Evolutionary conservation across 2,329 filamentous ascomycete genomes (phyloP).

Genomic region (Claviceps spartinae): DNA sequence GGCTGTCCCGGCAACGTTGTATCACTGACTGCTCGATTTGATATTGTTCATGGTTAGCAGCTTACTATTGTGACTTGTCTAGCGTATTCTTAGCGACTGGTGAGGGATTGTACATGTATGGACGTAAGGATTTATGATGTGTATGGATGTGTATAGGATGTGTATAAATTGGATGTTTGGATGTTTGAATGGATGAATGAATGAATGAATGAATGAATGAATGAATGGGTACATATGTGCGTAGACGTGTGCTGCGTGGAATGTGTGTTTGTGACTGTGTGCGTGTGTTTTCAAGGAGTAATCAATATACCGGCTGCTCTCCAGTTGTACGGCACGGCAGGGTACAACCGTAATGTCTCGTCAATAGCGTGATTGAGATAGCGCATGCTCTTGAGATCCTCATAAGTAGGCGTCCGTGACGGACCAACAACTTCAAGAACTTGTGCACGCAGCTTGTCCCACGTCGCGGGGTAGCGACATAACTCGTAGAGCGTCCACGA

Average conservation of each 20-base stretch:
- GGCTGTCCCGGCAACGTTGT: constrained; percentile 56
- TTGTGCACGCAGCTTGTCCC: constrained; percentile 58
- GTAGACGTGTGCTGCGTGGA: no score
- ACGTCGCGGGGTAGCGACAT: constrained; percentile 52
- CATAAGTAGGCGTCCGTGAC: constrained; percentile 52
- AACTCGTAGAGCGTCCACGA: constrained; percentile 78
- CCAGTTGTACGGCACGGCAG: constrained; percentile 68
- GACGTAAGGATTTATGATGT: no score
- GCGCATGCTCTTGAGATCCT: constrained; percentile 75
- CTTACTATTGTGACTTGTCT: background rate
- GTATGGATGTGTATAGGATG: no score
- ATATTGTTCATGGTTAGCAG: constrained; percentile 36
- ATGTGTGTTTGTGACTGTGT: no score
- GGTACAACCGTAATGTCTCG: constrained; percentile 67
- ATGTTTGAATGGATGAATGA: no score
- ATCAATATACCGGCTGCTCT: constrained; percentile 4
- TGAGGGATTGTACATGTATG: no score
- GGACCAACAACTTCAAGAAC: constrained; percentile 55
- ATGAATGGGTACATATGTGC: constrained; percentile 29
- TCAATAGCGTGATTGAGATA: constrained; percentile 63
- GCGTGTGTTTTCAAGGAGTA: background rate
- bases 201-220: constrained; percentile 24
- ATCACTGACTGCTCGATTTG: constrained; percentile 49
- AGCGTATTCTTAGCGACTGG: background rate
- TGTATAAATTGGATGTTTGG: constrained; percentile 30